phyloP scores from a whole-genome alignment of 2,329 filamentous ascomycete genomes.

The Grosmannia penicillata region DNA sequence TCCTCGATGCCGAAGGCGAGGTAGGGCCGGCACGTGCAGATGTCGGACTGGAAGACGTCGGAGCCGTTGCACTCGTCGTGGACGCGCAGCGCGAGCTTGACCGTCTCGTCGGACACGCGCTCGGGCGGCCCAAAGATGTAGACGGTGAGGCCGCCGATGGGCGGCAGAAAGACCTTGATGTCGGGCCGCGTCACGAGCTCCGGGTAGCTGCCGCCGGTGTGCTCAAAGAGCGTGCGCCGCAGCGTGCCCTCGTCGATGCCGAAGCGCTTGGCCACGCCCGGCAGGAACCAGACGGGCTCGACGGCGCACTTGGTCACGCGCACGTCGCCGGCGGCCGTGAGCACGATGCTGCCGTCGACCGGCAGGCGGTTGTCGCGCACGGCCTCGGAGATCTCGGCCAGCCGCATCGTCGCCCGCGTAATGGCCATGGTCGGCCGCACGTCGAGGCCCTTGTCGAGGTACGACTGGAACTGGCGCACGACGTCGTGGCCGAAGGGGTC shows the following conservation, averaged over 20 bases:
- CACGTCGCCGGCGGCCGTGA: conserved; percentile 2
- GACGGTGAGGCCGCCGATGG: conserved; percentile 4
- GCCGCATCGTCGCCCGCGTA: conserved; percentile 2
- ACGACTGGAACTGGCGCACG: conserved; percentile 1
- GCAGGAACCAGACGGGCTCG: conserved; percentile 2
- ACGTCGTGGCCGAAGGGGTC: conserved; percentile 5
- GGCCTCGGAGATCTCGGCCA: conserved; percentile 4
- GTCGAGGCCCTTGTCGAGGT: conserved; percentile 3
- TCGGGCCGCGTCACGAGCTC: conserved; percentile 4
- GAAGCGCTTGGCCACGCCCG: conserved; percentile 5
- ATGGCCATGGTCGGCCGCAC: conserved; percentile 5
- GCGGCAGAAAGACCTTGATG: conserved; percentile 5
- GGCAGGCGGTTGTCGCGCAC: background rate
- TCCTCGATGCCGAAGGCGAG: conserved; percentile 95
- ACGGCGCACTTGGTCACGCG: conserved; percentile 5
- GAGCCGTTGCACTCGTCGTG: conserved; percentile 63
- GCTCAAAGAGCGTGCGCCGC: conserved; percentile 3
- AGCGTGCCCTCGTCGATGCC: conserved; percentile 5
- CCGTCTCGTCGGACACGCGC: background rate
- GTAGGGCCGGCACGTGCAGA: conserved; percentile 92
- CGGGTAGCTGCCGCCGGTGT: conserved; percentile 5
- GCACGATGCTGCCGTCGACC: conserved; percentile 2
- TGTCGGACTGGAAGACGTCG: conserved; percentile 95
- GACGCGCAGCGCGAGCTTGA: conserved; percentile 4
- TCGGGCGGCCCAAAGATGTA: conserved; percentile 5